Base-by-base conservation (phyloP, 768 basidiomycete genomes). In the Lanmaoa pseudosensibilis region DNA sequence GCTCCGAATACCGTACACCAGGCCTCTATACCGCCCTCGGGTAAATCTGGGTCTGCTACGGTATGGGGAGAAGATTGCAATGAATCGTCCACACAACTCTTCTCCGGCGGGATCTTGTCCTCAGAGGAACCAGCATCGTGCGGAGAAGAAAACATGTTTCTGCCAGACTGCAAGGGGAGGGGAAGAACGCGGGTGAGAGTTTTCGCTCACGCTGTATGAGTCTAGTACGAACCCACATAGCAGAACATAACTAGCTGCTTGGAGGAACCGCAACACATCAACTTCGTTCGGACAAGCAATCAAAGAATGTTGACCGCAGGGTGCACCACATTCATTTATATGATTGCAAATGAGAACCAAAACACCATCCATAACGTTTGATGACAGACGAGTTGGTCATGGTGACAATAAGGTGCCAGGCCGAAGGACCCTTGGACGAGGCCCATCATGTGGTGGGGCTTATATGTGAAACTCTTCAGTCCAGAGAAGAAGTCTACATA, bases 1-100 rank as follows among this genome's bases (percentile, higher is more conserved):
- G 51, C 57, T 59, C 69, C 69, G 1, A 62, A 46, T 7, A 64
- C 68, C 2, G 69, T 62, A 40, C 67, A 70, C 67, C 65, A 66
- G 11, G 62, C 69, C 9, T 30, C 65, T n/a, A 56, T 15, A 30
- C 70, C 64, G 3, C 59, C 57, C 52, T 64, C 65, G 2, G 62
- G 56, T 9, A 54, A 34, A 9, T 54, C 62, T 10, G 44, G 33
- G 23, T 57, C 52, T 10, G 25, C 11, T 6, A 13, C 1, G 3
- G 33, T 16, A 15, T 34, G 23, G 4, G 39, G 12, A 34, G 44
- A 47, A 9, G 48, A 36, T 41, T 2, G 2, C 23, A 21, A 15
- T 7, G 6, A 4, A n/a, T 58, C 9, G 9, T 44, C 53, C 2
- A 8, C 16, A 16, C 46, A 19, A 23, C 8, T 8, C n/a, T 48